Evolutionary conservation across 176 grass and related monocot species (phyloP).

Genomic region (Hordeum marinum): DNA sequence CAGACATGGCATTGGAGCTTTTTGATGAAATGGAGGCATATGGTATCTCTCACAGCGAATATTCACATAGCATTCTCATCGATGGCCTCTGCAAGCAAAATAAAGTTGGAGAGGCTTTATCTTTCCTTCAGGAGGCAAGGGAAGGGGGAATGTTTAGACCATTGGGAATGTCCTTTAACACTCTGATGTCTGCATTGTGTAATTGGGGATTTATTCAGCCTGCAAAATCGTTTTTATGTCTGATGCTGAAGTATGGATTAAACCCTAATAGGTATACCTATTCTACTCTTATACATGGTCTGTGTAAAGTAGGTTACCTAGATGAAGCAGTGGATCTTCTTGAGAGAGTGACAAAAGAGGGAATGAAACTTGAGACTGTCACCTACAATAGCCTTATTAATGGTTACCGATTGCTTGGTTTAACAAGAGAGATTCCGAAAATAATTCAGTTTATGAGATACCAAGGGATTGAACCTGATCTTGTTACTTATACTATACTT

Average conservation of each 20-base stretch:
- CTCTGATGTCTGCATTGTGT: slow-evolving; percentile 63
- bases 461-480: slow-evolving; percentile 68
- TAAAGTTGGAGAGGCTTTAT: slow-evolving; percentile 64
- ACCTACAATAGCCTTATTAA: slow-evolving; percentile 89
- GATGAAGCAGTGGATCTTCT: slow-evolving; percentile 60
- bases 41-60: slow-evolving; percentile 48
- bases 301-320: slow-evolving; percentile 52
- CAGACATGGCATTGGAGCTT: slow-evolving; percentile 43
- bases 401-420: slow-evolving; percentile 56
- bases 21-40: slow-evolving; percentile 66
- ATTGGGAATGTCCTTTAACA: slow-evolving; percentile 62
- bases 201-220: slow-evolving; percentile 46
- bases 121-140: slow-evolving; percentile 63
- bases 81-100: slow-evolving; percentile 79
- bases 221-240: slow-evolving; percentile 69
- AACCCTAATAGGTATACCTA: slow-evolving; percentile 54
- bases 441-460: slow-evolving; percentile 62
- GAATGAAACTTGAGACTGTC: slow-evolving; percentile 51
- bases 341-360: slow-evolving; percentile 43
- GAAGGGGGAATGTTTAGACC: slow-evolving; percentile 50
- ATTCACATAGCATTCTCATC: slow-evolving; percentile 63
- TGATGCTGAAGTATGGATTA: slow-evolving; percentile 87
- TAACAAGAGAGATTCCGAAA: slow-evolving; percentile 54
- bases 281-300: slow-evolving; percentile 73
- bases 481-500: slow-evolving; percentile 88